Base-by-base conservation (phyloP, 225 moss, liverwort and hornwort genomes). In the Neckera pumila region DNA sequence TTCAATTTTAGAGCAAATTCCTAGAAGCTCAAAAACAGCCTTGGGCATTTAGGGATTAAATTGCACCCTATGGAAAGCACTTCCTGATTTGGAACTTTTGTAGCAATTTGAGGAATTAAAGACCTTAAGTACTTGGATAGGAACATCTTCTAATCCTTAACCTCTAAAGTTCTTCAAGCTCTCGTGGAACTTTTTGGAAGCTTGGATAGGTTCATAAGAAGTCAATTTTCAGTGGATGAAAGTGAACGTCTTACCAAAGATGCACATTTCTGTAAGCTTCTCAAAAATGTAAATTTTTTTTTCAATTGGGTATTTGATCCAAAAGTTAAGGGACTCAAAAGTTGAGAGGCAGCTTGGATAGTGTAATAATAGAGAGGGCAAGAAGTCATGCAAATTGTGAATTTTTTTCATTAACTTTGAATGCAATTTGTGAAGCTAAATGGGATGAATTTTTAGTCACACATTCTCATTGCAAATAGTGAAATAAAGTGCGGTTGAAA, bases 351-450 rank as follows among this genome's bases (percentile, higher is more conserved):
- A 34, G 2, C 2, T 11, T 47, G 2, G 17, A 4, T 0, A 17
- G 4, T 0, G 0, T 76, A 13, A 5, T 20, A 13, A 8, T 5
- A 76, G 5, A 21, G 19, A 49, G 4, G 3, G 76, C 51, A 33
- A 51, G 8, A 2, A 76, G 2, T 42, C 4, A 40, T 8, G 71
- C 3, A 25, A 26, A 9, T 0, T 13, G 2, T 11, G 13, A 13
- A 21, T 21, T 21, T 51, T 51, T 76, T 33, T 5, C 20, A 31
- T 33, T 43, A 45, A 13, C 2, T 13, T 45, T 28, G 28, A 73
- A 30, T 6, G 0, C 20, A 75, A 5, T 51, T 8, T 51, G 8
- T 75, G 0, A 2, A 33, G 19, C 0, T 31, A 0, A 30, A 18
- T 49, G 12, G 1, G 19, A 0, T 5, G 4, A 76, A 76, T 8